Conservation (phyloP, 179 eudicot species). For the Heliamphora pulchella region DNA sequence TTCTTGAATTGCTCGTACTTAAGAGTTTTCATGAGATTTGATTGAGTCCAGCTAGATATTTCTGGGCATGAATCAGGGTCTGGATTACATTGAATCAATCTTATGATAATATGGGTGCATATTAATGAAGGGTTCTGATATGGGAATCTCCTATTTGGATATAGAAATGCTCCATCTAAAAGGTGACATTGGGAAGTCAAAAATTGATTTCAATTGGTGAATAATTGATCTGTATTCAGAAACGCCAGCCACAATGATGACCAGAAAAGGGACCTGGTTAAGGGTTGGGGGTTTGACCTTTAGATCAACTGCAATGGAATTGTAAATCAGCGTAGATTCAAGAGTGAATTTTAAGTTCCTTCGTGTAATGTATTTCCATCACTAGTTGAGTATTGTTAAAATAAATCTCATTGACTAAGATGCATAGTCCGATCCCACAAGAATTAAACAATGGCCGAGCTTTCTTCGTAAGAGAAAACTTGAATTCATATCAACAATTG, state of each 20-base stretch:
- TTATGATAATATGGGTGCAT: neutral
- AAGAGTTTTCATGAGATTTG: neutral
- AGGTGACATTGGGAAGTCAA: constrained; percentile 3
- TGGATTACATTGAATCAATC: neutral
- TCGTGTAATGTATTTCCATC: neutral
- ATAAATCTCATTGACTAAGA: too few species aligned
- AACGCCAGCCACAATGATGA: neutral
- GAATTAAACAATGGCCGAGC: too few species aligned
- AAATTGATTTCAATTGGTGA: neutral
- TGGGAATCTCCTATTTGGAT: neutral
- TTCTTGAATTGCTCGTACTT: neutral
- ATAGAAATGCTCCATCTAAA: neutral
- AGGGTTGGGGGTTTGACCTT: neutral
- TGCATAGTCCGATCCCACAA: too few species aligned
- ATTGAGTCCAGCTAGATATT: neutral
- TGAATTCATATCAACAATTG: too few species aligned
- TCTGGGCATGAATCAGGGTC: neutral
- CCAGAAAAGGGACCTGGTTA: neutral
- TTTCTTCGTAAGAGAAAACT: too few species aligned
- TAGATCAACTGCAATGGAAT: neutral
- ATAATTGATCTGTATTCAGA: neutral
- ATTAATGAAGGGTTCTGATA: neutral
- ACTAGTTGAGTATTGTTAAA: too few species aligned
- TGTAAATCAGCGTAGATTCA: neutral
- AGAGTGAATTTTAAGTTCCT: neutral